Percentiles rank a stretch among this genome's conserved stretches.
phyloP scores from a whole-genome alignment of 805 yeast species.

The Ogataea angusta region DNA sequence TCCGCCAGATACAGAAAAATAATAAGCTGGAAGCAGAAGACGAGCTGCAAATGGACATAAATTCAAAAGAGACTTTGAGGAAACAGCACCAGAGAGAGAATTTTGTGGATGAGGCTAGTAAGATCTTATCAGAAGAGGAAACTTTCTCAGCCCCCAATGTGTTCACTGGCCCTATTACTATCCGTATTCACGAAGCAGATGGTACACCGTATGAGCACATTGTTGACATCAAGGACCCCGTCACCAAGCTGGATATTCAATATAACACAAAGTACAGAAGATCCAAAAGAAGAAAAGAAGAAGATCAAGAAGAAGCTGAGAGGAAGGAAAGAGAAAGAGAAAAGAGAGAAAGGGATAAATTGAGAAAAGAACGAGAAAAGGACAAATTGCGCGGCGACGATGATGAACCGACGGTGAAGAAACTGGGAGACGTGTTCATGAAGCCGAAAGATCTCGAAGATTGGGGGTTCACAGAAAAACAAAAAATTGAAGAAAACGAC shows the following conservation, averaged over 20 bases:
- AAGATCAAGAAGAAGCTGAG: conserved; percentile 35
- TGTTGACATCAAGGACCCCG: conserved; percentile 81
- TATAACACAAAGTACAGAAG: conserved; percentile 92
- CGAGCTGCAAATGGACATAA: conserved; percentile 15
- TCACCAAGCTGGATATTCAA: conserved; percentile 87
- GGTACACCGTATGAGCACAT: conserved; percentile 99
- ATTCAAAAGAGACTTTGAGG: conserved; percentile 13
- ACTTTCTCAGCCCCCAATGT: conserved; percentile 44
- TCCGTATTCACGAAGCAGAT: conserved; percentile 95
- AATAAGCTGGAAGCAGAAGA: conserved; percentile 29
- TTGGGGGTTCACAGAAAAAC: conserved; percentile 65
- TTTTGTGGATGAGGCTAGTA: conserved; percentile 45
- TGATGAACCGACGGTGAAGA: conserved; percentile 34
- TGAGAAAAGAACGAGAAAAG: conserved; percentile 27
- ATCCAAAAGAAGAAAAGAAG: conserved; percentile 60
- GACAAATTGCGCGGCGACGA: conserved; percentile 22
- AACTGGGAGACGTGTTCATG: conserved; percentile 75
- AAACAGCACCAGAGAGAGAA: conserved; percentile 30
- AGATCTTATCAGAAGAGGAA: conserved; percentile 41
- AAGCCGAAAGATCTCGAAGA: conserved; percentile 54
- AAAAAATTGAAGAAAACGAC: conserved; percentile 60
- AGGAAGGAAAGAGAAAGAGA: conserved; percentile 20
- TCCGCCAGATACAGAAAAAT: conserved; percentile 79
- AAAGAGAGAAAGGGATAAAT: conserved; percentile 49
- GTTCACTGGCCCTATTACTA: conserved; percentile 93